phyloP scores from a whole-genome alignment of 2,329 filamentous ascomycete genomes.

The Monosporascus sp. region DNA sequence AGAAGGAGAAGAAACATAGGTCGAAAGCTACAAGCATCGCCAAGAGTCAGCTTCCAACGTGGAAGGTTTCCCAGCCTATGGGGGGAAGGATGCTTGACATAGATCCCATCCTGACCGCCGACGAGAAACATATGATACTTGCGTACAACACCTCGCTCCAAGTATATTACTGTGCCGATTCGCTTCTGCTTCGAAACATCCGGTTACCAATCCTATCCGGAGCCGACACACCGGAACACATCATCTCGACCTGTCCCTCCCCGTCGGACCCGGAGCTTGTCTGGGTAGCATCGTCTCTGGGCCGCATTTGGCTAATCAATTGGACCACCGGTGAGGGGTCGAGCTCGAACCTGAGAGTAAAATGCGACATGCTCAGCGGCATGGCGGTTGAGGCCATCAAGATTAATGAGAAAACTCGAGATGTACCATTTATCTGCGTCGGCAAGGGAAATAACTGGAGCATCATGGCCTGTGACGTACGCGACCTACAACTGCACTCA shows the following conservation, averaged over 20 bases:
- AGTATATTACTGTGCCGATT: constrained; percentile 76
- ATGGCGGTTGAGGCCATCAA: constrained; percentile 38
- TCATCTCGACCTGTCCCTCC: constrained; percentile 42
- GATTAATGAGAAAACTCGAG: constrained; percentile 30
- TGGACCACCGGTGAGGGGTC: constrained; percentile 47
- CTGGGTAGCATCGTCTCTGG: constrained; percentile 57
- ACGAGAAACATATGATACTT: constrained; percentile 67
- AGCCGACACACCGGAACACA: constrained; percentile 25
- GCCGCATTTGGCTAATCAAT: constrained; percentile 51
- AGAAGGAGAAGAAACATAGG: constrained; percentile 11
- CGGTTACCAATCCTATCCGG: constrained; percentile 37
- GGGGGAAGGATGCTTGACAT: constrained; percentile 61
- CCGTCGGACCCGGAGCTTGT: constrained; percentile 39
- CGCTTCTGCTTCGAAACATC: constrained; percentile 71
- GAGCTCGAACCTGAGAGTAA: constrained; percentile 36
- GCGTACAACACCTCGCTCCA: constrained; percentile 71
- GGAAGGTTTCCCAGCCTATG: constrained; percentile 60
- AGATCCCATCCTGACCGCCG: constrained; percentile 55
- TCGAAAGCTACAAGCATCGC: not conserved
- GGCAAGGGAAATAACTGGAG: constrained; percentile 34
- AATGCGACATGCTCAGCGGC: constrained; percentile 40
- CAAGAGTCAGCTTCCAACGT: constrained; percentile 23
- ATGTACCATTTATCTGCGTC: constrained; percentile 45
- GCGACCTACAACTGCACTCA: constrained; percentile 20
- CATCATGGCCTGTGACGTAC: constrained; percentile 42